Conservation (phyloP, 108 stramenopile species). For the Cyclotella distinguenda region DNA sequence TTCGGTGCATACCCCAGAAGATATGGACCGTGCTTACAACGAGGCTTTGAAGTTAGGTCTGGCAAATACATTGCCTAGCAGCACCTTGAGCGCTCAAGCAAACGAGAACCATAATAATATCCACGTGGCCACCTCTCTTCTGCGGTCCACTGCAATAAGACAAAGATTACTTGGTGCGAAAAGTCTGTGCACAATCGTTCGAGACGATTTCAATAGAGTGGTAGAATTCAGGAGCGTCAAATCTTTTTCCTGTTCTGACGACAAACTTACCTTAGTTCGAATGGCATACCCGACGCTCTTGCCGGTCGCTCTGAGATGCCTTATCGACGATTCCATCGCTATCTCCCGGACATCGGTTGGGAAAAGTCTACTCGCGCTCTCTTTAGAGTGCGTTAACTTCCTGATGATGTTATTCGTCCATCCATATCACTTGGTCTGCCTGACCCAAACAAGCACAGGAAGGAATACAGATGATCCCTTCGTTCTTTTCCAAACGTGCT, state of each 20-base stretch:
- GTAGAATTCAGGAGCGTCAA: neutral
- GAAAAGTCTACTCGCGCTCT: constrained; percentile 52
- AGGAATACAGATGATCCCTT: constrained; percentile 11
- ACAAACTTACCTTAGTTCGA: constrained; percentile 17
- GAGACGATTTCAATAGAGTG: constrained; percentile 28
- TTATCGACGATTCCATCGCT: constrained; percentile 64
- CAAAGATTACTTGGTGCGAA: constrained; percentile 77
- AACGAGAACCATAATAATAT: constrained; percentile 27
- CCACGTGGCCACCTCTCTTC: constrained; percentile 60
- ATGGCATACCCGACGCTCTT: constrained; percentile 54
- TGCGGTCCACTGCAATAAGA: constrained; percentile 67
- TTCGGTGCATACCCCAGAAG: constrained; percentile 66
- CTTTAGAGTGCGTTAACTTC: constrained; percentile 54
- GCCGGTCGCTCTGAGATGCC: constrained; percentile 78
- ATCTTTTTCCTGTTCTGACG: constrained; percentile 14
- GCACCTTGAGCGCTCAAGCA: constrained; percentile 12
- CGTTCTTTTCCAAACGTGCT: constrained; percentile 48
- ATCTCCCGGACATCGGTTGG: constrained; percentile 39
- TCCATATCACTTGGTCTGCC: constrained; percentile 59
- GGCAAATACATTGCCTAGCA: constrained; percentile 31
- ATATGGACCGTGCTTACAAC: constrained; percentile 70
- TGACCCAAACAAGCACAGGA: constrained; percentile 13
- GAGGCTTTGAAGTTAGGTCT: constrained; percentile 46
- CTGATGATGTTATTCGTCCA: constrained; percentile 61
- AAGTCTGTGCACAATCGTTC: constrained; percentile 41